Evolutionary conservation across 768 basidiomycete genomes (phyloP).

Genomic region (Auricularia auricula-judae): DNA sequence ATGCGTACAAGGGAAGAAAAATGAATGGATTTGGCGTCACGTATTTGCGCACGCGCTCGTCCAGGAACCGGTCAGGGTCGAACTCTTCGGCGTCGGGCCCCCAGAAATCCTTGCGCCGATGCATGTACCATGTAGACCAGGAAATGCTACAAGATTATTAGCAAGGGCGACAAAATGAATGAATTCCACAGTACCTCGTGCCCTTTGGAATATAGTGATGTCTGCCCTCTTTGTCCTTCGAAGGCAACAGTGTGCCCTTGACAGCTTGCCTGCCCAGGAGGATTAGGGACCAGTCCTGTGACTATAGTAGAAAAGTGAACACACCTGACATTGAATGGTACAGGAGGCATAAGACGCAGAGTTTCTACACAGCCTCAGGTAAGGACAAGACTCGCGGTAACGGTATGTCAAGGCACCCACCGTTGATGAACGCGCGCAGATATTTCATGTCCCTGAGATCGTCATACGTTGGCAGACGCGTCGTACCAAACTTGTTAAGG

Average conservation of each 20-base stretch:
- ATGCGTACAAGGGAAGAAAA: conserved; percentile 41
- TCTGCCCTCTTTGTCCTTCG: conserved; percentile 32
- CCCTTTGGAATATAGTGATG: conserved; percentile 43
- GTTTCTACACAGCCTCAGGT: conserved; percentile 25
- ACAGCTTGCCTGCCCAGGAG: conserved; percentile 8
- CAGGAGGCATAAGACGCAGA: conserved; percentile 40
- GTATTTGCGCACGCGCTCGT: conserved; percentile 46
- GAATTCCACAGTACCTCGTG: conserved; percentile 10
- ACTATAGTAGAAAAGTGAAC: conserved; percentile 9
- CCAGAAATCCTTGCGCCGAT: conserved; percentile 52
- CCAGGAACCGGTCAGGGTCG: conserved; percentile 60
- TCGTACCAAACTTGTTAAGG: conserved; percentile 31
- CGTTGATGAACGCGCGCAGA: conserved; percentile 47
- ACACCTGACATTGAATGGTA: conserved; percentile 25
- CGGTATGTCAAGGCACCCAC: conserved; percentile 21
- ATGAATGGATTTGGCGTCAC: conserved; percentile 36
- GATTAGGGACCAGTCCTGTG: too few species aligned
- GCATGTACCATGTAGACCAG: conserved; percentile 32
- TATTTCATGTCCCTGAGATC: conserved; percentile 49
- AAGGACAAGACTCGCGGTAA: neutral
- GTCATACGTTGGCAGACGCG: conserved; percentile 38
- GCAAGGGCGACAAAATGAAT: conserved; percentile 8
- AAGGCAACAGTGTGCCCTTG: conserved; percentile 21
- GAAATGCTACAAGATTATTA: neutral
- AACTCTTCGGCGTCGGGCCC: conserved; percentile 55